Evolutionary conservation across 768 basidiomycete species (phyloP).

Genomic region (Trametes sanguinea): DNA sequence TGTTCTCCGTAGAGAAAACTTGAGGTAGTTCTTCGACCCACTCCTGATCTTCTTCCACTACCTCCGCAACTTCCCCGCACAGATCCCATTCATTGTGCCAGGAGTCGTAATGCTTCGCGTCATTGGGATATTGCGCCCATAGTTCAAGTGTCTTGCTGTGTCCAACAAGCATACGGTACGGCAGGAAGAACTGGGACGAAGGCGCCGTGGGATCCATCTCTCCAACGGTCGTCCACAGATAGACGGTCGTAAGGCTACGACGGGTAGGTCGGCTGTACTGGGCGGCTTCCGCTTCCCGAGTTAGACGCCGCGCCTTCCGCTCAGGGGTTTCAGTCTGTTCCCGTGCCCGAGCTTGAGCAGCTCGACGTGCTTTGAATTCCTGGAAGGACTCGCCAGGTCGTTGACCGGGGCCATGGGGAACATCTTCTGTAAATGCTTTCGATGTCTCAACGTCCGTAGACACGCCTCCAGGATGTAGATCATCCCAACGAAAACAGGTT

Average conservation of each 20-base stretch:
- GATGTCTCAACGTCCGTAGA: background rate
- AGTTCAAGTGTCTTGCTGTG: background rate
- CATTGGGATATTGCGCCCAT: background rate
- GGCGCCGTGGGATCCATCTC: too few relatives aligned
- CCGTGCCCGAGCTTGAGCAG: background rate
- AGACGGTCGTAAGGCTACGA: background rate
- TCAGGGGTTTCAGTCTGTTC: too few relatives aligned
- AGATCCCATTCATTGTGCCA: too few relatives aligned
- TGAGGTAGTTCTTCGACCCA: too few relatives aligned
- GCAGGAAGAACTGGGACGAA: background rate
- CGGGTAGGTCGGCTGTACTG: background rate
- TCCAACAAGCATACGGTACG: background rate
- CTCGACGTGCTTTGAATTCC: background rate
- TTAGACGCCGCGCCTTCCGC: background rate
- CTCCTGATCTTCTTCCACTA: too few relatives aligned
- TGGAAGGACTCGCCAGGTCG: background rate
- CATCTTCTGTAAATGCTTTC: background rate
- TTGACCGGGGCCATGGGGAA: background rate
- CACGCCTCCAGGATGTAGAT: background rate
- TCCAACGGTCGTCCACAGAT: slow-evolving; percentile 2
- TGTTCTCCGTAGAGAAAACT: too few relatives aligned
- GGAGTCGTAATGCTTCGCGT: slow-evolving; percentile 5
- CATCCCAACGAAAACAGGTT: background rate
- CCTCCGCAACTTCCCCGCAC: too few relatives aligned
- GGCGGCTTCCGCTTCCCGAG: background rate